A percentile compares a stretch with the other conserved stretches of the same genome.
Conservation (phyloP, 2,329 filamentous ascomycete genomes). For the Karstenula rhodostoma region DNA sequence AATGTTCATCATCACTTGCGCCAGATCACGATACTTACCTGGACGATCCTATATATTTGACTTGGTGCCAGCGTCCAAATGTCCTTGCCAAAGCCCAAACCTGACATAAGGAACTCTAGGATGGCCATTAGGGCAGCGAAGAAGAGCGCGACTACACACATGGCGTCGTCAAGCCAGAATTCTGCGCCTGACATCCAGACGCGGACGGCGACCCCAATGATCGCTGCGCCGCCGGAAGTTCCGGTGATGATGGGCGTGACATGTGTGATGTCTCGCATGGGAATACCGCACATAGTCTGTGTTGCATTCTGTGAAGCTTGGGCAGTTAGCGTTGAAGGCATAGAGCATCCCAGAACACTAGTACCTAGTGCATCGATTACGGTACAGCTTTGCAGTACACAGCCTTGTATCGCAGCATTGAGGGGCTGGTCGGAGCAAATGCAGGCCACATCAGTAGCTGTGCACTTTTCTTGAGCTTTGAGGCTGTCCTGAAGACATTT, state of each 20-base stretch:
- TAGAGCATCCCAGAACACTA: not conserved
- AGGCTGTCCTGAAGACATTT: constrained; percentile 11
- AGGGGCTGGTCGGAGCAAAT: constrained; percentile 20
- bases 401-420: constrained; percentile 21
- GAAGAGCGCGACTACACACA: constrained; percentile 19
- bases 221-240: constrained; percentile 30
- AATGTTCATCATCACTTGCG: not conserved
- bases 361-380: constrained; percentile 26
- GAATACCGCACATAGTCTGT: constrained; percentile 43
- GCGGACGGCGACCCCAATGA: constrained; percentile 45
- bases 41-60: constrained; percentile 53
- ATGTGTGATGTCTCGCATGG: constrained; percentile 45
- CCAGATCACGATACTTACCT: not conserved
- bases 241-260: constrained; percentile 32
- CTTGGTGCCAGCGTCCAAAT: constrained; percentile 57
- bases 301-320: constrained; percentile 52
- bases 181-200: constrained; percentile 17
- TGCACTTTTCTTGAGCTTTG: not conserved
- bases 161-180: constrained; percentile 26
- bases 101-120: constrained; percentile 19
- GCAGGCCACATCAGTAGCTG: constrained; percentile 18
- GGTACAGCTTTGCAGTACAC: constrained; percentile 21
- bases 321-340: not conserved
- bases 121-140: constrained; percentile 23
- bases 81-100: constrained; percentile 57